Conservation (phyloP, 768 basidiomycete genomes). For the Royoungia palumana region DNA sequence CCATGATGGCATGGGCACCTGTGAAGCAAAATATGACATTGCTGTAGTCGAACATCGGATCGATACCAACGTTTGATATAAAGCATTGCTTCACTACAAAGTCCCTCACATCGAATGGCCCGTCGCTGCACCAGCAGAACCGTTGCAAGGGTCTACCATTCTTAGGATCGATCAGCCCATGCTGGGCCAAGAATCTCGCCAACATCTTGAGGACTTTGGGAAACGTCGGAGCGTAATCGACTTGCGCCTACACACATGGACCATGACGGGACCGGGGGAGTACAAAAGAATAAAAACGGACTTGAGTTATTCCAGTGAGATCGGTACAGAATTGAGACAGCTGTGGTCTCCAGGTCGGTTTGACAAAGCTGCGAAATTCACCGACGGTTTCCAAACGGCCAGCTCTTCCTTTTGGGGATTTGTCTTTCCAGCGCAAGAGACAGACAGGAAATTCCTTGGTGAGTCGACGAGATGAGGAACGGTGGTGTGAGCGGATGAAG, state of each 20-base stretch:
- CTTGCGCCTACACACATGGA: slow-evolving; percentile 57
- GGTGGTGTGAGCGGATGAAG: slow-evolving; percentile 2
- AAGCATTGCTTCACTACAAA: slow-evolving; percentile 89
- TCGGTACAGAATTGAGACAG: slow-evolving; percentile 81
- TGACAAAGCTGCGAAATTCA: slow-evolving; percentile 86
- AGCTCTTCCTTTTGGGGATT: slow-evolving; percentile 45
- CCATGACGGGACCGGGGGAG: slow-evolving; percentile 4
- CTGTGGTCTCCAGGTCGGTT: slow-evolving; percentile 80
- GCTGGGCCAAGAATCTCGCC: slow-evolving; percentile 61
- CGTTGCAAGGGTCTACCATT: slow-evolving; percentile 55
- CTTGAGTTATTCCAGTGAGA: slow-evolving; percentile 92
- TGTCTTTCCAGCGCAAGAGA: slow-evolving; percentile 79
- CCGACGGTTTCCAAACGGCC: slow-evolving; percentile 64
- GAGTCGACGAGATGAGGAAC: slow-evolving; percentile 6
- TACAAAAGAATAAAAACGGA: slow-evolving; percentile 36
- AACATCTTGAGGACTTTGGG: slow-evolving; percentile 62
- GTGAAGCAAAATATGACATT: slow-evolving; percentile 14
- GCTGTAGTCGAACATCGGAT: slow-evolving; percentile 5
- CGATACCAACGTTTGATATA: slow-evolving; percentile 63
- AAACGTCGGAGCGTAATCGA: slow-evolving; percentile 77
- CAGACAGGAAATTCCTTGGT: slow-evolving; percentile 90
- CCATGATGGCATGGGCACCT: slow-evolving; percentile 73
- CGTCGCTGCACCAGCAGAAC: slow-evolving; percentile 83
- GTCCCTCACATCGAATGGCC: slow-evolving; percentile 79
- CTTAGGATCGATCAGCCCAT: slow-evolving; percentile 63